phyloP scores from a whole-genome alignment of 1,139 yeast species.

The Hansenula lynferdii region DNA sequence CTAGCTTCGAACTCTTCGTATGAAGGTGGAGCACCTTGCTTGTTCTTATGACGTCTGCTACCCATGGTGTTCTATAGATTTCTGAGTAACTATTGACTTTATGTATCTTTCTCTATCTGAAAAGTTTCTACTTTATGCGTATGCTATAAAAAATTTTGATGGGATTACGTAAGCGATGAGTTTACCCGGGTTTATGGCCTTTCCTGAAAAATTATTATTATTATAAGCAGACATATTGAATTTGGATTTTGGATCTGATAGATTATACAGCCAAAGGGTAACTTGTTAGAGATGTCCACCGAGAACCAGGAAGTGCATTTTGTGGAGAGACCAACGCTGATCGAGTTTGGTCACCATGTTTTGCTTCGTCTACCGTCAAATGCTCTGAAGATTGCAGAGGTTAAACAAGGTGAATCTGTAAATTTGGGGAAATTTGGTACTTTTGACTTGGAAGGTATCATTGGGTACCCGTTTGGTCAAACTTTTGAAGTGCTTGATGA shows the following conservation, averaged over 20 bases:
- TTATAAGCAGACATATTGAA: too few relatives aligned
- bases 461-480: conserved; percentile 85
- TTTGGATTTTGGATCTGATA: too few relatives aligned
- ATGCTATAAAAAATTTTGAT: not conserved
- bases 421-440: conserved; percentile 89
- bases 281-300: too few relatives aligned
- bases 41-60: conserved; percentile 77
- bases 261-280: too few relatives aligned
- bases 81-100: too few relatives aligned
- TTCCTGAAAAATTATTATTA: too few relatives aligned
- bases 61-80: conserved; percentile 69
- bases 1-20: conserved; percentile 72
- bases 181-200: not conserved
- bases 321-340: conserved; percentile 18
- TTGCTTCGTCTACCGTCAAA: conserved; percentile 78
- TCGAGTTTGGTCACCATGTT: conserved; percentile 35
- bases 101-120: too few relatives aligned
- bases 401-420: conserved; percentile 54
- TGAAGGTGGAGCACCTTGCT: conserved; percentile 87
- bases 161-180: not conserved
- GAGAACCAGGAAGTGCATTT: not conserved
- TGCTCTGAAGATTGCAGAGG: conserved; percentile 63
- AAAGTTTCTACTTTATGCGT: not conserved
- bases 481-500: conserved; percentile 78
- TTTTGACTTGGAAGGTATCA: conserved; percentile 65